phyloP scores from a whole-genome alignment of 805 yeast genomes.

The Saccharomycopsis selenospora region DNA sequence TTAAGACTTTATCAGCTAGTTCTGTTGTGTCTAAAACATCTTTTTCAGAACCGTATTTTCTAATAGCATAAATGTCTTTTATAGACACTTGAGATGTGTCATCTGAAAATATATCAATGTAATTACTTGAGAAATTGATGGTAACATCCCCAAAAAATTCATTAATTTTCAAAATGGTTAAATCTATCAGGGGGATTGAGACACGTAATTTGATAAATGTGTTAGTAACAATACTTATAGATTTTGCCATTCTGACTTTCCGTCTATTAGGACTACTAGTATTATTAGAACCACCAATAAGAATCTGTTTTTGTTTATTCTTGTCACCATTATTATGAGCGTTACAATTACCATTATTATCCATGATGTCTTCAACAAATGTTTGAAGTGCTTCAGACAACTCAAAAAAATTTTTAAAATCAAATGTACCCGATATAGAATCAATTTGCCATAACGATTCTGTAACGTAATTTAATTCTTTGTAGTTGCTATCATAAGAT shows the following conservation, averaged over 20 bases:
- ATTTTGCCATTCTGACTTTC: not conserved
- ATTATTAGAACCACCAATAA: not conserved
- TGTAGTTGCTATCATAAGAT: constrained; percentile 4
- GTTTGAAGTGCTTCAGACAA: not conserved
- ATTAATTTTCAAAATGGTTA: constrained; percentile 12
- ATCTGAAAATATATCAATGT: not conserved
- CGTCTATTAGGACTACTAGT: not conserved
- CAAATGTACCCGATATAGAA: not conserved
- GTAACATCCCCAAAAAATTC: constrained; percentile 19
- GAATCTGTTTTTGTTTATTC: too few species aligned
- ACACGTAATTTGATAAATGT: not conserved
- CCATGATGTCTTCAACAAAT: not conserved
- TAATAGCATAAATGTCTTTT: not conserved
- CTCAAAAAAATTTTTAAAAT: not conserved
- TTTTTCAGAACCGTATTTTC: not conserved
- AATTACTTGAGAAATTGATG: not conserved
- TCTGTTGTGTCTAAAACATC: not conserved
- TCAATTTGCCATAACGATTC: constrained; percentile 3
- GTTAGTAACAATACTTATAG: not conserved
- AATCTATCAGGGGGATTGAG: constrained; percentile 3
- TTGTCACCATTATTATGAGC: too few species aligned
- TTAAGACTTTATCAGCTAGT: not conserved
- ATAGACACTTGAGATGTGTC: not conserved
- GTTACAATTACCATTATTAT: too few species aligned
- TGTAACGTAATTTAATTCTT: not conserved